phyloP scores from a whole-genome alignment of 805 yeast species.

The Wickerhamomyces strasburgensis region DNA sequence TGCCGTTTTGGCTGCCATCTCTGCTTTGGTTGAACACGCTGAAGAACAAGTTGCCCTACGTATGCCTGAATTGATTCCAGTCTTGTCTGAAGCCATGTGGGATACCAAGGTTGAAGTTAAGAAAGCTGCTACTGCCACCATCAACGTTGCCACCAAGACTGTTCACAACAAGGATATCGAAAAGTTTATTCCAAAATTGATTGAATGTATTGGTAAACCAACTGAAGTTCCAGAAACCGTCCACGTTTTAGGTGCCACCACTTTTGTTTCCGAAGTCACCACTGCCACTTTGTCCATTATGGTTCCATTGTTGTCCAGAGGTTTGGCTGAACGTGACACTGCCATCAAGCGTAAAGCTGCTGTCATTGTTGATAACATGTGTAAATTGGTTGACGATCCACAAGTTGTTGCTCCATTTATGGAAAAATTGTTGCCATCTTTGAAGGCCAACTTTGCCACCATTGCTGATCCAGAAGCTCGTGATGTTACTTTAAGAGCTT shows the following conservation, averaged over 20 bases:
- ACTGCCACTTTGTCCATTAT: conserved; percentile 98
- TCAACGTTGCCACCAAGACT: conserved; percentile 94
- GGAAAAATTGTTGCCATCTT: conserved; percentile 91
- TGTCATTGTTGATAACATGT: conserved; percentile 99
- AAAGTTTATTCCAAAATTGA: conserved; percentile 97
- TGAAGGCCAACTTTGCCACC: conserved; percentile 88
- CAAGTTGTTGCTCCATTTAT: conserved; percentile 99
- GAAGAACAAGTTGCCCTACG: conserved; percentile 95
- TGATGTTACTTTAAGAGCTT: conserved; percentile 95
- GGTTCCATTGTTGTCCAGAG: conserved; percentile 98
- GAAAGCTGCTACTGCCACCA: conserved; percentile 92
- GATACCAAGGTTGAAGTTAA: conserved; percentile 98
- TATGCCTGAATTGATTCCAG: conserved; percentile 99
- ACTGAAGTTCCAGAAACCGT: conserved; percentile 98
- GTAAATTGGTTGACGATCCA: conserved; percentile 99
- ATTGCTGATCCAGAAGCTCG: conserved; percentile 99
- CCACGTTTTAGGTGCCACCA: conserved; percentile 98
- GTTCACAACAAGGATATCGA: conserved; percentile 99
- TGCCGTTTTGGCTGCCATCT: conserved; percentile 78
- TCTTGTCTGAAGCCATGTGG: conserved; percentile 99
- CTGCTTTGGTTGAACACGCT: conserved; percentile 88
- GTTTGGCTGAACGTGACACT: conserved; percentile 99
- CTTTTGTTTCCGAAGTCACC: conserved; percentile 99
- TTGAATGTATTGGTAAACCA: conserved; percentile 95
- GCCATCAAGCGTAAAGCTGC: conserved; percentile 99